Evolutionary conservation across 1,139 yeast species (phyloP).

Genomic region (Hansenula lynferdii): DNA sequence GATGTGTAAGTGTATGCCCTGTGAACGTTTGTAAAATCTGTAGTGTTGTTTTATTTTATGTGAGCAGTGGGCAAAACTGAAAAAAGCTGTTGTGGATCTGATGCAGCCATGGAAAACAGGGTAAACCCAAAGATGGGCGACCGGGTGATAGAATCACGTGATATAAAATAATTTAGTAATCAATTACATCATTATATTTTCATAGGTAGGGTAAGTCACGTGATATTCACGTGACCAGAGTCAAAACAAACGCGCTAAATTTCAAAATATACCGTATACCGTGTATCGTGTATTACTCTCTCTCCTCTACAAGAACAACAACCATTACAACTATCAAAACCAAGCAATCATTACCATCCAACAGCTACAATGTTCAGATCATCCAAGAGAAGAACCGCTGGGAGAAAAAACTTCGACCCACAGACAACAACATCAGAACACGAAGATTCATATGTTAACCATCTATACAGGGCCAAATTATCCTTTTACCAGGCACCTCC

Average conservation of each 20-base stretch:
- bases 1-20: too few relatives aligned
- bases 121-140: too few relatives aligned
- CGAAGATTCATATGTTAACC: conserved; percentile 24
- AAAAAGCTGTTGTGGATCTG: too few relatives aligned
- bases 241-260: neutral
- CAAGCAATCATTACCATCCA: neutral
- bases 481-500: conserved; percentile 72
- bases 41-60: too few relatives aligned
- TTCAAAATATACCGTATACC: neutral
- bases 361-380: conserved; percentile 63
- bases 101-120: too few relatives aligned
- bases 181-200: too few relatives aligned
- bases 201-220: neutral
- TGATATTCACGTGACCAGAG: neutral
- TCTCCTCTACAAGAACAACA: neutral
- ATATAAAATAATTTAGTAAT: too few relatives aligned
- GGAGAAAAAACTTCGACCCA: conserved; percentile 61
- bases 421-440: conserved; percentile 6
- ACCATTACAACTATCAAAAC: neutral
- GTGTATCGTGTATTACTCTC: neutral
- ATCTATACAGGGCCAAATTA: conserved; percentile 27
- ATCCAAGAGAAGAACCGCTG: conserved; percentile 69
- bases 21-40: too few relatives aligned
- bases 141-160: too few relatives aligned
- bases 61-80: too few relatives aligned